These are phyloP conservation scores for Rauvolfia tetraphylla DNA, from an alignment of 257 asterid genomes.

Conservation along the genomic window DNA sequence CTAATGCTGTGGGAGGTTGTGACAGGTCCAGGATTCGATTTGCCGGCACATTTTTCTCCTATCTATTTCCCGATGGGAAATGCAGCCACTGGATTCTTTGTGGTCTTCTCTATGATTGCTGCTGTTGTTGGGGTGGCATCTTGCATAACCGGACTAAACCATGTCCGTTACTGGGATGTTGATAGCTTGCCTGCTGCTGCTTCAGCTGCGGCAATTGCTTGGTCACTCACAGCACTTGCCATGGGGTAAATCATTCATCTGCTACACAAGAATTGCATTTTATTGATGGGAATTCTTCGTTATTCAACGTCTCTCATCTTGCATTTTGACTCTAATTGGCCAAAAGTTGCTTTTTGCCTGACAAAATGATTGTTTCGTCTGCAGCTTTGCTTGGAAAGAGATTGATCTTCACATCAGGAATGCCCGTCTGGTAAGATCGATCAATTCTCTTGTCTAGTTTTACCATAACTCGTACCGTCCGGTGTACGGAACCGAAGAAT, in stretches of 20 bases:
- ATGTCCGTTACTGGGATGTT: conserved; percentile 51
- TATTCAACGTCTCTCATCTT: background rate
- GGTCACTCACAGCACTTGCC: conserved; percentile 86
- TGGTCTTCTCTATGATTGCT: conserved; percentile 64
- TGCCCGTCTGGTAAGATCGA: conserved; percentile 61
- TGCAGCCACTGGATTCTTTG: conserved; percentile 92
- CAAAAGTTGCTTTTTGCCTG: background rate
- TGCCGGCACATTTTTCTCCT: conserved; percentile 89
- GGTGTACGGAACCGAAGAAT: background rate
- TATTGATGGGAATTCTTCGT: background rate
- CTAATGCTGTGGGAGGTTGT: background rate
- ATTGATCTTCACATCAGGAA: conserved; percentile 54
- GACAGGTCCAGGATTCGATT: conserved; percentile 59
- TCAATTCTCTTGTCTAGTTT: background rate
- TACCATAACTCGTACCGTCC: background rate
- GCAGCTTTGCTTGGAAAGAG: conserved; percentile 84
- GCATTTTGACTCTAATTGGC: background rate
- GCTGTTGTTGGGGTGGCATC: conserved; percentile 80
- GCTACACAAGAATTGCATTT: background rate
- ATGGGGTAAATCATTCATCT: conserved; percentile 57
- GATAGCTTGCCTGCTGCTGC: conserved; percentile 64
- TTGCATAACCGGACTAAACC: conserved; percentile 57
- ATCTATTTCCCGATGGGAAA: conserved; percentile 87
- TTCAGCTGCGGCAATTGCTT: conserved; percentile 65
- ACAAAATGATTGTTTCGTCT: background rate